Evolutionary conservation across 1,284 basidiomycete species (phyloP), one percentile per base, ranked within the genome.

Genomic region (Rhodofomes roseus): DNA sequence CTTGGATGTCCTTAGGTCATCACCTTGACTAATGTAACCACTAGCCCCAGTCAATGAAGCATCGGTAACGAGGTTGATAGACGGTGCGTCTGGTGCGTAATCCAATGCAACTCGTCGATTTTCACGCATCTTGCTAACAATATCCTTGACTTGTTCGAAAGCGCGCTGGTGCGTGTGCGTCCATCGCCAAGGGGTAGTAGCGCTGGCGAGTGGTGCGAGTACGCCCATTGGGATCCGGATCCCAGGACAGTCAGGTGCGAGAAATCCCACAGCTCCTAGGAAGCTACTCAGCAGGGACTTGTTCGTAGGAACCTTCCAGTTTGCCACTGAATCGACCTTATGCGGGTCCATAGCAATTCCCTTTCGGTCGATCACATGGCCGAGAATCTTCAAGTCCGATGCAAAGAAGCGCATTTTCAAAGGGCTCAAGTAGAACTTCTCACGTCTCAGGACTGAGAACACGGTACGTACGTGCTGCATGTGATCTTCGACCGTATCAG

Each of bases 301-400:
- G 25, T 60, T 65, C 0, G 65, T 67, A 0, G 70, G 68, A 1
- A 57, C 55, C 48, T 65, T 63, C 76, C 76, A 77, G 1, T 73
- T 66, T 0, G 57, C 54, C 11, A 75, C 62, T 16, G 55, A 55
- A 20, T 72, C 67, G 0, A 72, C 65, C 56, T 74, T 74, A 22
- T 65, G 25, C 0, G 72, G 67, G 34, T 74, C 72, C 60, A 72
- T 70, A 4, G 34, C 27, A 14, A 76, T 71, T 0, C 74, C 73
- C 0, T 65, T 20, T 4, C 62, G 62, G 6, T 68, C 64, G 25
- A 76, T 59, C 14, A 72, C 54, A 44, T 69, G 72, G 0, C 74
- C 74, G 0, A 74, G 63, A 52, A 75, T 61, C 8, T 65, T 67
- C 9, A 71, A 46, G 22, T 62, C 43, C 0, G 16, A 9, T 0